phyloP scores from a whole-genome alignment of 2,329 filamentous ascomycete species.

The Pseudogymnoascus sp. region DNA sequence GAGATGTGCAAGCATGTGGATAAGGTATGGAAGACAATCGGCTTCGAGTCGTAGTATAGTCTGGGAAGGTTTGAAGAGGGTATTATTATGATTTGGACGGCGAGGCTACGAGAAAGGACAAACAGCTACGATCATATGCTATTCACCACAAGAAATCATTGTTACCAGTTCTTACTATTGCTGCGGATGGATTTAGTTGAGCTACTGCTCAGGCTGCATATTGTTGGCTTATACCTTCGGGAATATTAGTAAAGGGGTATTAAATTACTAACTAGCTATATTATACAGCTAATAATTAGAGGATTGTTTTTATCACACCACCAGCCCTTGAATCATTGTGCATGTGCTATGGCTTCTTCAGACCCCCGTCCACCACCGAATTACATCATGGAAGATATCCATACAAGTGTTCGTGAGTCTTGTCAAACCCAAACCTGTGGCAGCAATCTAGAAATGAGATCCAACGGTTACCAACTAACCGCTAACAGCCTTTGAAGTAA shows the following conservation, averaged over 20 bases:
- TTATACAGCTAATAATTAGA: not conserved
- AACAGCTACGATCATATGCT: not conserved
- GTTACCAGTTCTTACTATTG: constrained; percentile 9
- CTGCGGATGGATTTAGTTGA: not conserved
- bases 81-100: constrained; percentile 61
- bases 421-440: not conserved
- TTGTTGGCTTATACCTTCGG: constrained; percentile 8
- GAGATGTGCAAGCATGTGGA: constrained; percentile 44
- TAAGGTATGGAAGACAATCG: constrained; percentile 40
- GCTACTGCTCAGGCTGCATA: constrained; percentile 12
- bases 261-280: not conserved
- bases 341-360: not conserved
- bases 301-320: not conserved
- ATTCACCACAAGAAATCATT: not conserved
- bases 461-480: too few species aligned
- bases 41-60: constrained; percentile 31
- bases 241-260: not conserved
- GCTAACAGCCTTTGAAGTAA: not conserved
- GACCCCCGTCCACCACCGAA: not conserved
- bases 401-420: not conserved
- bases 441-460: not conserved
- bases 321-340: not conserved
- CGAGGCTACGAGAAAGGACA: constrained; percentile 74
- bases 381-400: not conserved
- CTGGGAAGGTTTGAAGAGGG: not conserved